Evolutionary conservation across 164 flowering plant genomes (phyloP).

Genomic region (Vitis amurensis): DNA sequence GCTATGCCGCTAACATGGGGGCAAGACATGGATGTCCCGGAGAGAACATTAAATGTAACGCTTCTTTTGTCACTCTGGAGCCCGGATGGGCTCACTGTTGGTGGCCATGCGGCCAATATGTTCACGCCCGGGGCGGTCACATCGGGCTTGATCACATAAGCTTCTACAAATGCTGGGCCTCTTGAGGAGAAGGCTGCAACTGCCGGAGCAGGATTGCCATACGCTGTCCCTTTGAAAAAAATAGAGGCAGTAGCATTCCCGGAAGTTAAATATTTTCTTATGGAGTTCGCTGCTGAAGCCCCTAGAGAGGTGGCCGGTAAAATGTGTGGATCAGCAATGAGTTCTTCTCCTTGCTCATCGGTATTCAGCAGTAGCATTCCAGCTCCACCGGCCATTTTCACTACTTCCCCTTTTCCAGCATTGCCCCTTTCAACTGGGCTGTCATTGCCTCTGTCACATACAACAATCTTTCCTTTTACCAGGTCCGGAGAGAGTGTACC

Average conservation of each 20-base stretch:
- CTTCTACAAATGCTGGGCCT: conserved; percentile 54
- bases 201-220: conserved; percentile 52
- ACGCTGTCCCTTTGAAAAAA: conserved; percentile 46
- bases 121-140: conserved; percentile 74
- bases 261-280: conserved; percentile 33
- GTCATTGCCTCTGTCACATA: conserved; percentile 52
- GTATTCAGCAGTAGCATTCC: conserved; percentile 59
- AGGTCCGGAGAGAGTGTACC: conserved; percentile 43
- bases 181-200: conserved; percentile 76
- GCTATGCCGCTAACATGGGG: conserved; percentile 79
- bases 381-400: conserved; percentile 61
- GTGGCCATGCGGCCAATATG: conserved; percentile 79
- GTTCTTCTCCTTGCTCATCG: conserved; percentile 56
- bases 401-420: conserved; percentile 37
- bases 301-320: conserved; percentile 62
- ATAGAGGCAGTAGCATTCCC: conserved; percentile 45
- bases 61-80: conserved; percentile 52
- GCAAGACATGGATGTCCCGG: conserved; percentile 88
- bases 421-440: conserved; percentile 31
- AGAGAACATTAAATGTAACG: conserved; percentile 53
- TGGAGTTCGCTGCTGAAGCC: conserved; percentile 38
- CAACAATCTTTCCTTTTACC: conserved; percentile 66
- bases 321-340: conserved; percentile 55
- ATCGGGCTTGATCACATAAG: conserved; percentile 69
- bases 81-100: conserved; percentile 36